A percentile compares a stretch with the other conserved stretches of the same genome.
Conservation (phyloP, 2,329 filamentous ascomycete genomes). For the Eurotiales sp. region DNA sequence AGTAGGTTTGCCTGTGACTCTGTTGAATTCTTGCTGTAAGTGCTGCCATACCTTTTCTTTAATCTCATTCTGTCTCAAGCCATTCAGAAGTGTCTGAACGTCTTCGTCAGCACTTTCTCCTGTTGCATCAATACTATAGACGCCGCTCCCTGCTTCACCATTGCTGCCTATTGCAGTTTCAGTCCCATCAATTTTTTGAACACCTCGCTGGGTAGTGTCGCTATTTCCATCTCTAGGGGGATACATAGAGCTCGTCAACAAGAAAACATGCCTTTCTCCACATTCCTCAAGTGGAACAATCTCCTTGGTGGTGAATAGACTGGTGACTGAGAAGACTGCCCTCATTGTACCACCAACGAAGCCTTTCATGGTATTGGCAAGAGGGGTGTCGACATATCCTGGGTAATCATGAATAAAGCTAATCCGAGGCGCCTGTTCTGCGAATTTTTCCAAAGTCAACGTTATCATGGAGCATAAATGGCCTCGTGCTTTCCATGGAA, state of each 20-base stretch:
- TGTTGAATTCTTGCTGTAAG: conserved; percentile 1
- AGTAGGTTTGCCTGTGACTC: not conserved
- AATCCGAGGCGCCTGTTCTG: conserved; percentile 21
- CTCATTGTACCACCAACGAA: conserved; percentile 21
- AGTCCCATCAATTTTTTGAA: conserved; percentile 3
- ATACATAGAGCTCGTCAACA: conserved; percentile 31
- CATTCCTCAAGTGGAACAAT: conserved; percentile 29
- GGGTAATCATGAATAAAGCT: conserved; percentile 42
- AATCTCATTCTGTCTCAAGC: not conserved
- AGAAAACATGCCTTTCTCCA: conserved; percentile 45
- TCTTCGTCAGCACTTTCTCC: conserved; percentile 8
- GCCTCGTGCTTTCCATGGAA: conserved; percentile 1
- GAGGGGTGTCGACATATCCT: conserved; percentile 35
- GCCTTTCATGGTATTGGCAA: conserved; percentile 23
- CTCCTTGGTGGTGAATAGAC: not conserved
- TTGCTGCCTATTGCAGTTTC: conserved; percentile 16
- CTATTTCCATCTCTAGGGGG: conserved; percentile 5
- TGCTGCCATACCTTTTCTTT: conserved; percentile 2
- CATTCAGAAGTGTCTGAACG: not conserved
- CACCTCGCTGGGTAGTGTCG: conserved; percentile 2
- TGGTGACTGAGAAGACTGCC: not conserved
- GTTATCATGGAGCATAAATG: conserved; percentile 42
- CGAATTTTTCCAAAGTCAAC: conserved; percentile 27
- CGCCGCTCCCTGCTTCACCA: conserved; percentile 17
- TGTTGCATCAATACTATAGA: conserved; percentile 18